phyloP scores from a whole-genome alignment of 2,329 filamentous ascomycete genomes.

The Periconia sp. region DNA sequence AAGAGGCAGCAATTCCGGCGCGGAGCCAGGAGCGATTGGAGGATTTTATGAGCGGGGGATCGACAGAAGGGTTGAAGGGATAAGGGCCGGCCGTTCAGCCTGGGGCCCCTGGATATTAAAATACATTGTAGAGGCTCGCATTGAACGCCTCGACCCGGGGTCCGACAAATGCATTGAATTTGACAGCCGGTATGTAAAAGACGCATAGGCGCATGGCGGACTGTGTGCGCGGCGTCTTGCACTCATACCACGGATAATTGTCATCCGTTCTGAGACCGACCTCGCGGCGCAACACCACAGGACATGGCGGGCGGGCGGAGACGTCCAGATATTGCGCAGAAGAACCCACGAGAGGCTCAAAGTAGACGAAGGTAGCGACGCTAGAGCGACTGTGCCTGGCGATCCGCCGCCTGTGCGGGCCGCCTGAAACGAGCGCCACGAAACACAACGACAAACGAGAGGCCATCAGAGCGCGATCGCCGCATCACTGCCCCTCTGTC shows the following conservation, averaged over 20 bases:
- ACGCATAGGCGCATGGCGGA: constrained; percentile 5
- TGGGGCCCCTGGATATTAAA: constrained; percentile 15
- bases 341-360: too few species aligned
- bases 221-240: constrained; percentile 7
- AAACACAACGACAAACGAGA: too few species aligned
- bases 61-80: constrained; percentile 1
- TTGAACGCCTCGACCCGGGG: neutral
- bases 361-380: too few species aligned
- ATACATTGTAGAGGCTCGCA: constrained; percentile 7
- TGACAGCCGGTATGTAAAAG: neutral
- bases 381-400: too few species aligned
- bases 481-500: too few species aligned
- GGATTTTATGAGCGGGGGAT: constrained; percentile 15
- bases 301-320: too few species aligned
- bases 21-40: constrained; percentile 4
- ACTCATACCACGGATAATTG: constrained; percentile 5
- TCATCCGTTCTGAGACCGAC: too few species aligned
- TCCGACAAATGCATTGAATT: neutral
- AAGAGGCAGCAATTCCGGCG: neutral
- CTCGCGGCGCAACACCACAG: too few species aligned
- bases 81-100: constrained; percentile 1
- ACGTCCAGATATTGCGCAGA: too few species aligned
- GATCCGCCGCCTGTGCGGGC: too few species aligned
- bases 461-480: too few species aligned
- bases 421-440: neutral